These are phyloP conservation scores for Arthrobotrys musiformis DNA, from an alignment of 2,329 filamentous ascomycete genomes.

Conservation along the genomic window DNA sequence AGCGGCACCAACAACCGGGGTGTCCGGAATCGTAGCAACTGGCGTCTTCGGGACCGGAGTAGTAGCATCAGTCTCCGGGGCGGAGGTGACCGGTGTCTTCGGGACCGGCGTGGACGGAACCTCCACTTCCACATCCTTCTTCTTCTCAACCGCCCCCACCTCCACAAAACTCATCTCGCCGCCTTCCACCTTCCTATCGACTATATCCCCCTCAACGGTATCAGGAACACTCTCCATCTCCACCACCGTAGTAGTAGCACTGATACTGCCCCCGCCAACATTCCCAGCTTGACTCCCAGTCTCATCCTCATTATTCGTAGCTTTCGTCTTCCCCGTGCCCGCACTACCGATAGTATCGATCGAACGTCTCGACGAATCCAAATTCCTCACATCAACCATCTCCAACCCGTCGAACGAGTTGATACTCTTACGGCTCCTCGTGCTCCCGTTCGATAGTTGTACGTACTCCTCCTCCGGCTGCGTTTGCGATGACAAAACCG, in stretches of 20 bases:
- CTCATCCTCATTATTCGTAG: conserved; percentile 11
- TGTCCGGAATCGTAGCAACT: neutral
- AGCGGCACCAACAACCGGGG: neutral
- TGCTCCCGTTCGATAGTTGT: neutral
- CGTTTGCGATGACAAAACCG: conserved; percentile 24
- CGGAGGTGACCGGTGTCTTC: neutral
- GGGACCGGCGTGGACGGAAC: neutral
- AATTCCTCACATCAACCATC: conserved; percentile 33
- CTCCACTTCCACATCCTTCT: neutral
- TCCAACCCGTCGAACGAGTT: conserved; percentile 38
- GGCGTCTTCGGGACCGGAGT: neutral
- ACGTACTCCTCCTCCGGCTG: conserved; percentile 8
- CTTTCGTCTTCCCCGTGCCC: neutral
- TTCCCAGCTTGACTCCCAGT: neutral
- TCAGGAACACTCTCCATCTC: conserved; percentile 33
- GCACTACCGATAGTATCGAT: conserved; percentile 36
- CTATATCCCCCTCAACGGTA: conserved; percentile 9
- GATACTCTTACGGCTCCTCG: conserved; percentile 7
- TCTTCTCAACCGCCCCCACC: neutral
- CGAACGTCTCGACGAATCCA: conserved; percentile 30
- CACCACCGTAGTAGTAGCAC: conserved; percentile 52
- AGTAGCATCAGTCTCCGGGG: neutral
- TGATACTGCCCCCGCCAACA: conserved; percentile 31
- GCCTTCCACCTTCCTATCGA: conserved; percentile 13
- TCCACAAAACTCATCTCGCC: neutral